phyloP scores from a whole-genome alignment of 2,329 filamentous ascomycete species.

The Penicillium sp. region DNA sequence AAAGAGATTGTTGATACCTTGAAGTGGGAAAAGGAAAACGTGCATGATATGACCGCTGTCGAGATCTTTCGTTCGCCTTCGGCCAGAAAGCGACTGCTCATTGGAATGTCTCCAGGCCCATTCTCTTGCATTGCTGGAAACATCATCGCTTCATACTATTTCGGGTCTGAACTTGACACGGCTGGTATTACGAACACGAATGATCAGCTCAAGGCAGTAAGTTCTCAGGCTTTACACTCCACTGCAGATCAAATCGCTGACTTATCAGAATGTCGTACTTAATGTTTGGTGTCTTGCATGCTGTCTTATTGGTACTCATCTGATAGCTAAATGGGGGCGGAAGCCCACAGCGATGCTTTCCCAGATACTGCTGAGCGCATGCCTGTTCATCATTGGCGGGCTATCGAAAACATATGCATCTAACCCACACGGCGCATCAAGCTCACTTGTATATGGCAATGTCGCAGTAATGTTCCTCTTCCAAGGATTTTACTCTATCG shows the following conservation, averaged over 20 bases:
- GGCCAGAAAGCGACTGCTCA: constrained; percentile 40
- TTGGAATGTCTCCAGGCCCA: constrained; percentile 38
- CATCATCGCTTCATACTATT: constrained; percentile 45
- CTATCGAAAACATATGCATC: constrained; percentile 45
- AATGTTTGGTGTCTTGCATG: constrained; percentile 52
- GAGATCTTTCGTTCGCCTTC: constrained; percentile 41
- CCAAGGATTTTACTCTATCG: constrained; percentile 53
- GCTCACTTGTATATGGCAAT: constrained; percentile 41
- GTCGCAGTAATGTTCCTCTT: constrained; percentile 55
- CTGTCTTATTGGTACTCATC: constrained; percentile 45
- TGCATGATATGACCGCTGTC: constrained; percentile 35
- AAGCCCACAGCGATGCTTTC: constrained; percentile 46
- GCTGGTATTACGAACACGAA: constrained; percentile 48
- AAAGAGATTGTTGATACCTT: constrained; percentile 52
- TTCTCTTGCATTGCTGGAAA: constrained; percentile 41
- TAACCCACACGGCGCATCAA: constrained; percentile 19
- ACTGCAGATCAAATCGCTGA: not conserved
- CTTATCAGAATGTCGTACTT: constrained; percentile 49
- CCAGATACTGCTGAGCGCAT: constrained; percentile 41
- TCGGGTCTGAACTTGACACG: constrained; percentile 45
- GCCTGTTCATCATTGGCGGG: constrained; percentile 54
- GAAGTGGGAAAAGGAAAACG: constrained; percentile 47
- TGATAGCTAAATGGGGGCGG: constrained; percentile 46
- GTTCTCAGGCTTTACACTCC: not conserved
- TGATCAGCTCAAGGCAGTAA: constrained; percentile 44